Conservation (phyloP, 495 filamentous ascomycete species). For the Usnea hakonensis region DNA sequence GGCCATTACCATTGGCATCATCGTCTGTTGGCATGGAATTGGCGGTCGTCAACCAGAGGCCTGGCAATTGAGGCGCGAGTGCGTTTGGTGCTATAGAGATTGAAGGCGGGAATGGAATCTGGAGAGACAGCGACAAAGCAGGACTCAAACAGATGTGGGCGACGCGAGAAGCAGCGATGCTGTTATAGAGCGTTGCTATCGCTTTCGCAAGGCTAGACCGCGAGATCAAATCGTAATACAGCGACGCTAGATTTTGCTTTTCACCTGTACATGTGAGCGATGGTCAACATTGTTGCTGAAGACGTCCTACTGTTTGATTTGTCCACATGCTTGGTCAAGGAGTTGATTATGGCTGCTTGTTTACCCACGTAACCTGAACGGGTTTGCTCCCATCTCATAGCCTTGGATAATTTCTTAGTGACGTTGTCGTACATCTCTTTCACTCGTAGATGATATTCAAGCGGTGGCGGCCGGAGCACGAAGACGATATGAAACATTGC, state of each 20-base stretch:
- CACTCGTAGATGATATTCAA: constrained; percentile 66
- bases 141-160: constrained; percentile 58
- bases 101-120: constrained; percentile 75
- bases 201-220: constrained; percentile 75
- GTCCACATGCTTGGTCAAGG: constrained; percentile 63
- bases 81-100: constrained; percentile 63
- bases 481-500: constrained; percentile 98
- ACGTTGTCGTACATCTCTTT: constrained; percentile 80
- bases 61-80: constrained; percentile 53
- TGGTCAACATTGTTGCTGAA: background rate
- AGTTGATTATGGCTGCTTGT: constrained; percentile 69
- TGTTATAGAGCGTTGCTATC: constrained; percentile 70
- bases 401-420: constrained; percentile 81
- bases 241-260: constrained; percentile 13
- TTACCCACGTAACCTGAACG: constrained; percentile 80
- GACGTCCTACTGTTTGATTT: constrained; percentile 58
- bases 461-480: constrained; percentile 68
- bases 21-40: constrained; percentile 61
- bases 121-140: constrained; percentile 63
- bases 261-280: constrained; percentile 12
- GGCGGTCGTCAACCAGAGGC: constrained; percentile 79
- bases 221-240: constrained; percentile 54
- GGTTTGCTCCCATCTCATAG: constrained; percentile 83
- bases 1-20: constrained; percentile 50
- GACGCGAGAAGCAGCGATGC: constrained; percentile 75